Conservation (phyloP, 352 stramenopile genomes). For the Phytophthora pistaciae region DNA sequence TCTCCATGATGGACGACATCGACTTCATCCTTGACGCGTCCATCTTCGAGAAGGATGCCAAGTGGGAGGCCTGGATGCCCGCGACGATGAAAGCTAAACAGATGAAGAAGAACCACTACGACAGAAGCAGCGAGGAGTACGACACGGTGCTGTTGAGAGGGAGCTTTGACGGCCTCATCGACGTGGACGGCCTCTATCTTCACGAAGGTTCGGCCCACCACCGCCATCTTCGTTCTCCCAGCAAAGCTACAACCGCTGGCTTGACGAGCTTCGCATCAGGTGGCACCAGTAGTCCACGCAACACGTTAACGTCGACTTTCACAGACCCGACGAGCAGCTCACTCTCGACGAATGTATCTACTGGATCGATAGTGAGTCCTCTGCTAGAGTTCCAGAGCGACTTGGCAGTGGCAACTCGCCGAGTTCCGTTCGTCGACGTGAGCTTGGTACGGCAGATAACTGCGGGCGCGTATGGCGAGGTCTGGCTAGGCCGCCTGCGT, state of each 20-base stretch:
- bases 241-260: conserved; percentile 29
- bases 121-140: conserved; percentile 14
- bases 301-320: conserved; percentile 17
- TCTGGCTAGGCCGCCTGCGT: conserved; percentile 50
- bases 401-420: conserved; percentile 30
- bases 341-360: conserved; percentile 3
- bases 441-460: conserved; percentile 46
- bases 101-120: not conserved
- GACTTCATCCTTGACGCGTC: conserved; percentile 39
- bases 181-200: conserved; percentile 14
- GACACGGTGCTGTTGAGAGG: conserved; percentile 15
- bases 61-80: conserved; percentile 23
- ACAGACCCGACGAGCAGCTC: conserved; percentile 8
- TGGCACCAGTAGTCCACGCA: conserved; percentile 21
- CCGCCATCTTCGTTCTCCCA: conserved; percentile 16
- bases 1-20: conserved; percentile 36
- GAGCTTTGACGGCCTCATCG: conserved; percentile 17
- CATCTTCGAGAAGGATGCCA: conserved; percentile 17
- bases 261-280: conserved; percentile 33
- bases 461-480: conserved; percentile 57
- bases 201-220: conserved; percentile 13
- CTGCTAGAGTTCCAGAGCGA: conserved; percentile 42
- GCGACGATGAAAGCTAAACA: conserved; percentile 15
- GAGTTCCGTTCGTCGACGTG: conserved; percentile 48
- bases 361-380: conserved; percentile 13